Evolutionary conservation across 2,329 filamentous ascomycete species (phyloP), one percentile per base, ranked within the genome.

Genomic region (Alternaria incomplexa): DNA sequence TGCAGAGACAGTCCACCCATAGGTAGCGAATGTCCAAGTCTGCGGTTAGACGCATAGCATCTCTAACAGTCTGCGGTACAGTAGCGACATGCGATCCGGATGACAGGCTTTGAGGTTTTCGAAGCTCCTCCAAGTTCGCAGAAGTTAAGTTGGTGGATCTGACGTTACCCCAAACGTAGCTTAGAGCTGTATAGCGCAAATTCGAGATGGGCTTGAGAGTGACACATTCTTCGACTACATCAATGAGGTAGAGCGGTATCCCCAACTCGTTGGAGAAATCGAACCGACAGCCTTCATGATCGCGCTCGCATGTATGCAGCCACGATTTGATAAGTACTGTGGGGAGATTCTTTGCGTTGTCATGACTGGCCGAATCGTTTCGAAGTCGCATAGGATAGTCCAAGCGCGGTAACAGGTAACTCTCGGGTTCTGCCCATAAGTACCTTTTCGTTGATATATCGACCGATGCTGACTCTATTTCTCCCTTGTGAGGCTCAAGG

Each of bases 291-390:
- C 2, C 10, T 46, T 22, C 17, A 6, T 46, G 20, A 8, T 46
- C 20, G 20, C 6, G 6, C 44, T 46, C 17, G 44, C 44, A 23
- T 12, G 6, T 23, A 22, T 46, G 12, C 6, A 46, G 20, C 44
- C 44, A 46, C 4, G 11, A 12, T 9, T 46, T 46, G 11, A 46
- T 46, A 1, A 9, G 6, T 5, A 0, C 3, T 3, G 0, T 15
- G 12, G 44, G 44, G 5, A 23, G 20, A 9, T 5, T 9, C 2
- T 22, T 13, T 1, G 6, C 20, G 12, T 22, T 1, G 0, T 6
- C 9, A 1, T 22, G 0, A 4, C 12, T 23, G 20, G 2, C 1
- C 8, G 12, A 4, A 8, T 15, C 20, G 12, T 2, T 15, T 13
- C 11, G 44, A 46, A 46, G 44, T 4, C 7, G 20, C 17, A 7